Evolutionary conservation across 345 rosid genomes (phyloP).

Genomic region (Arabis alpina): DNA sequence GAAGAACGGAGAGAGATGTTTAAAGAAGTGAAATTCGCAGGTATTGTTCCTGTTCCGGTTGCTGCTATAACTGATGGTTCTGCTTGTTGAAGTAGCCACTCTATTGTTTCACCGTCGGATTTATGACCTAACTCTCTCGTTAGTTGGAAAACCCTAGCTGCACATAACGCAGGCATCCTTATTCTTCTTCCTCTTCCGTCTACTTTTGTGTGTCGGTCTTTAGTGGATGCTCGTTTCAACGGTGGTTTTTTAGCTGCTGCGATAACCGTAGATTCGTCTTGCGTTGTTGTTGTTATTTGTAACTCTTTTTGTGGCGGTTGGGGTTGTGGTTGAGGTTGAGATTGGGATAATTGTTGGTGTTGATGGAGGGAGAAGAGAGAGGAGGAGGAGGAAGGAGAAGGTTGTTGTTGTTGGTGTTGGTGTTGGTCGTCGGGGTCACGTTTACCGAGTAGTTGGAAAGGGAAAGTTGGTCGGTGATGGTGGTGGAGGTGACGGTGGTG

Average conservation of each 20-base stretch:
- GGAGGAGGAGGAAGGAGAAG: slow-evolving; percentile 58
- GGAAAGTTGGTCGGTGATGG: slow-evolving; percentile 67
- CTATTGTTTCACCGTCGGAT: slow-evolving; percentile 94
- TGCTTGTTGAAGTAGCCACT: slow-evolving; percentile 99
- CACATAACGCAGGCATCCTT: slow-evolving; percentile 99
- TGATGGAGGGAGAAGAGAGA: slow-evolving; percentile 55
- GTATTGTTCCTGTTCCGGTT: slow-evolving; percentile 97
- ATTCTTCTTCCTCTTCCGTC: slow-evolving; percentile 96
- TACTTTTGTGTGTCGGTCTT: slow-evolving; percentile 95
- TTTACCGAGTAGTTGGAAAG: slow-evolving; percentile 85
- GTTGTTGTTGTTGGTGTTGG: slow-evolving; percentile 46
- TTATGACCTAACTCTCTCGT: slow-evolving; percentile 94
- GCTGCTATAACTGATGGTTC: slow-evolving; percentile 98
- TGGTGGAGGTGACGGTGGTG: slow-evolving; percentile 63
- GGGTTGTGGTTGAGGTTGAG: slow-evolving; percentile 28
- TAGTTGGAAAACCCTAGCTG: slow-evolving; percentile 97
- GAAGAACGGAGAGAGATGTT: slow-evolving; percentile 92
- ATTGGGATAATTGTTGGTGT: slow-evolving; percentile 47
- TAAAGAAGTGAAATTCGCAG: slow-evolving; percentile 91
- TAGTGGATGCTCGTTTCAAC: slow-evolving; percentile 83
- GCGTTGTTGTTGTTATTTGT: slow-evolving; percentile 21
- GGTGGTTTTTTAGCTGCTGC: slow-evolving; percentile 62
- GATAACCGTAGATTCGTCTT: slow-evolving; percentile 35
- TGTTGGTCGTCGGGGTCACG: slow-evolving; percentile 61
- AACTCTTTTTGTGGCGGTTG: slow-evolving; percentile 34